Base-by-base conservation (phyloP, 306 rosid genomes). In the Medicago lupulina region DNA sequence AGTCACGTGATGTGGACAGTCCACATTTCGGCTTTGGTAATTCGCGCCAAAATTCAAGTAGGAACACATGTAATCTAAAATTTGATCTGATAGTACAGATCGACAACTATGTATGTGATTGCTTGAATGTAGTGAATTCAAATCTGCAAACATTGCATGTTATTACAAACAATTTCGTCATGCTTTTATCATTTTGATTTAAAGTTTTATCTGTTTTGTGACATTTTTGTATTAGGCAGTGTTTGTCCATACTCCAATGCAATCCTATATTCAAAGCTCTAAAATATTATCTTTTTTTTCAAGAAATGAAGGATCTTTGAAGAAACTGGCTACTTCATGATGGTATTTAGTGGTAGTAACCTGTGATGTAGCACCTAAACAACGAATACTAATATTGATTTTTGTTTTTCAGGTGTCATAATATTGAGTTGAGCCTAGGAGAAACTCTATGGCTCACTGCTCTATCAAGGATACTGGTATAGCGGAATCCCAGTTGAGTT, bases 401-500 rank as follows among this genome's bases (percentile, higher is more conserved):
- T 54, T 67, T 78, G 31, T 46, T 18, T 82, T 71, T 74, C 84
- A 87, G 88, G 82, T 76, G 74, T 44, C 71, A 36, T 53, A 81
- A 46, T 18, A 64, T 31, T 39, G 64, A 74, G 65, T 31, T 36
- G 54, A 74, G 68, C 76, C 78, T 73, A 14, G 83, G 77, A 76
- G 89, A 88, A 81, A 64, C 67, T 66, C 70, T 38, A 39, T 81
- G 81, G 88, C 80, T 81, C 83, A 73, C 15, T 62, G 65, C 83
- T 87, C 88, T 47, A 88, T 78, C 7, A 82, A 81, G 67, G 96
- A 87, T 75, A 74, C 86, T 3, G 89, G 80, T 69, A 75, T 86
- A 19, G 88, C 88, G 67, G 88, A 82, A 75, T 75, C 89, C 31
- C 93, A 92, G 79, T 28, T 92, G 76, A 83, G 74, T 31, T 90